phyloP scores from a whole-genome alignment of 306 rosid species.

The Oxytropis ochrocephala region DNA sequence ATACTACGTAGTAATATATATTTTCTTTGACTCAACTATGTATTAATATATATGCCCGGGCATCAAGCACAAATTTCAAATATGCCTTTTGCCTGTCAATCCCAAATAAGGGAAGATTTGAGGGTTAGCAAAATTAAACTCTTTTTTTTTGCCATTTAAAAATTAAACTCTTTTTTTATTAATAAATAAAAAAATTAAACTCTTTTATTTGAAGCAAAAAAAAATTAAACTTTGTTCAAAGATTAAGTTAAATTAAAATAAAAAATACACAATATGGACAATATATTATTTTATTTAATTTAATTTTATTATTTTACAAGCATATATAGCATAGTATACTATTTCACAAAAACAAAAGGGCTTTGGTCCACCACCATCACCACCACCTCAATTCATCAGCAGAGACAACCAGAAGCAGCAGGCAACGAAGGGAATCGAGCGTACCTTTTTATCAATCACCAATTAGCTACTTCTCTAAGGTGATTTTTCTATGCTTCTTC shows the following conservation, averaged over 20 bases:
- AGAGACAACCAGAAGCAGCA: slow-evolving; percentile 15
- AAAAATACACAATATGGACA: neutral
- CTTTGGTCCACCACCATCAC: slow-evolving; percentile 29
- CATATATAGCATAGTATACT: neutral
- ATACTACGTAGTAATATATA: too few species aligned
- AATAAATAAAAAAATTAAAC: neutral
- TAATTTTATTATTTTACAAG: neutral
- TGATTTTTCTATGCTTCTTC: slow-evolving; percentile 3
- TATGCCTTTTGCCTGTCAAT: neutral
- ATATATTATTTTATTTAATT: neutral
- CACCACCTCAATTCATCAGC: slow-evolving; percentile 31
- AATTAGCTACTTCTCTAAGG: slow-evolving; percentile 14
- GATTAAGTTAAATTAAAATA: neutral
- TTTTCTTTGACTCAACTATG: too few species aligned
- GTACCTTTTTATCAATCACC: slow-evolving; percentile 2
- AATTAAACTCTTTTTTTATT: neutral
- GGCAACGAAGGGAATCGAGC: neutral
- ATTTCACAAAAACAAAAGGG: neutral
- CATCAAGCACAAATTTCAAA: neutral
- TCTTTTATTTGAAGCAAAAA: too few species aligned
- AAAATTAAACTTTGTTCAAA: neutral
- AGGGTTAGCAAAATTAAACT: neutral
- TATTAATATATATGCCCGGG: too few species aligned
- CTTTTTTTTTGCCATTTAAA: neutral
- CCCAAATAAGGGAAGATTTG: neutral